Percentiles rank a stretch among this genome's conserved stretches.
Conservation (phyloP, 2,329 filamentous ascomycete species). For the Exophiala alcalophila region DNA sequence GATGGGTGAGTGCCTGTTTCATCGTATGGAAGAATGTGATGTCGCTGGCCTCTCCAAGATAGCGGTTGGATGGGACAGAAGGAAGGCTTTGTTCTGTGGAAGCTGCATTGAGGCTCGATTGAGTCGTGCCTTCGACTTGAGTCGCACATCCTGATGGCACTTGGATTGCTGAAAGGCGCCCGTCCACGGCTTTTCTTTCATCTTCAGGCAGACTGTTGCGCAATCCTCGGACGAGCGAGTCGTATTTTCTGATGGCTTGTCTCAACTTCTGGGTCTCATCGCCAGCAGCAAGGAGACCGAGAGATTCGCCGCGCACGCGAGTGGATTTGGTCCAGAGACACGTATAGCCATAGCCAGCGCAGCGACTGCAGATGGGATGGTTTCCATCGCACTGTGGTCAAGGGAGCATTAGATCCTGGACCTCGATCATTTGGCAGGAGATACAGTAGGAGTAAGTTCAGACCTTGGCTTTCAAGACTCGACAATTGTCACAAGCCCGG, state of each 20-base stretch:
- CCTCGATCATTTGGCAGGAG: neutral
- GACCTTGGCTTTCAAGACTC: conserved; percentile 31
- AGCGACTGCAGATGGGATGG: conserved; percentile 32
- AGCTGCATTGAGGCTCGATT: neutral
- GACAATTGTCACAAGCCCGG: conserved; percentile 31
- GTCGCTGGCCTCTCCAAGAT: conserved; percentile 41
- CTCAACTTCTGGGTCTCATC: conserved; percentile 9
- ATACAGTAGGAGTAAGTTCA: neutral
- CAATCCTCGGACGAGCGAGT: conserved; percentile 8
- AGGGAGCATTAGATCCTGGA: conserved; percentile 4
- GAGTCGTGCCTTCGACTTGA: conserved; percentile 19
- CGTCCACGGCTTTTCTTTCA: conserved; percentile 13
- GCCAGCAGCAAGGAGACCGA: neutral
- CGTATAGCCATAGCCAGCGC: conserved; percentile 33
- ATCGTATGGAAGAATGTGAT: conserved; percentile 39
- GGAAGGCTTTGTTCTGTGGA: conserved; percentile 19
- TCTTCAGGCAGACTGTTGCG: conserved; percentile 5
- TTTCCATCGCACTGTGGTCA: conserved; percentile 33
- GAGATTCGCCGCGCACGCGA: conserved; percentile 5
- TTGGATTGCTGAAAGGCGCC: conserved; percentile 17
- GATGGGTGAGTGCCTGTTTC: conserved; percentile 29
- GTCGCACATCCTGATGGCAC: conserved; percentile 25
- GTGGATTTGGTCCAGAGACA: conserved; percentile 30
- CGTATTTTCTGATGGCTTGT: conserved; percentile 7
- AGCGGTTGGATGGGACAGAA: conserved; percentile 29